A percentile compares a stretch with the other conserved stretches of the same genome.
These are phyloP conservation scores for Yarrowia divulgata DNA, from an alignment of 805 yeast genomes.

Conservation along the genomic window DNA sequence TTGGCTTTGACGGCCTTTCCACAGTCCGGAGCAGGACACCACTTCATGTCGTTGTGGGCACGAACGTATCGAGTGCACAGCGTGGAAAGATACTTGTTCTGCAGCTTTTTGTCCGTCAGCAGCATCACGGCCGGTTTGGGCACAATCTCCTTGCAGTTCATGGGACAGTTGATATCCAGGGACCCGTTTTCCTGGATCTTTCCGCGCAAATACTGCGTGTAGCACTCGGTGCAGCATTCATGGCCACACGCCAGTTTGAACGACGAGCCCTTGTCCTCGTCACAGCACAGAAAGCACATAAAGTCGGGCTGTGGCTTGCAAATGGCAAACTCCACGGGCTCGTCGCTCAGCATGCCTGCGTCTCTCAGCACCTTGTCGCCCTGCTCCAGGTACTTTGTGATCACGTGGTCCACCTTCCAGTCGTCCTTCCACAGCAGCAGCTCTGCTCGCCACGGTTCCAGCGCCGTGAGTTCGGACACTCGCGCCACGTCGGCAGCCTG, in stretches of 20 bases:
- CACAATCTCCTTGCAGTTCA: conserved; percentile 56
- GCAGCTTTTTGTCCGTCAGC: conserved; percentile 48
- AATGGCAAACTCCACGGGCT: conserved; percentile 42
- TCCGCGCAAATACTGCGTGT: conserved; percentile 62
- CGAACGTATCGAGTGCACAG: conserved; percentile 58
- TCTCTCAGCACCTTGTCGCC: conserved; percentile 18
- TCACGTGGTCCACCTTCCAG: conserved; percentile 37
- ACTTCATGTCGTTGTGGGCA: conserved; percentile 58
- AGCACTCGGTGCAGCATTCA: conserved; percentile 73
- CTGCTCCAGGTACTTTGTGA: conserved; percentile 30
- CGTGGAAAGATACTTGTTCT: conserved; percentile 45
- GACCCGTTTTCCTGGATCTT: conserved; percentile 51
- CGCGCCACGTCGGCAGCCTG: background rate
- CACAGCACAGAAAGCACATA: conserved; percentile 77
- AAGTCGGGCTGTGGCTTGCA: conserved; percentile 49
- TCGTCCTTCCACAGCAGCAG: conserved; percentile 37
- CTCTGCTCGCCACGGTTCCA: conserved; percentile 29
- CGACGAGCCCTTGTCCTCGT: conserved; percentile 53
- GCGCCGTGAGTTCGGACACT: conserved; percentile 26
- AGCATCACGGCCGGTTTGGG: conserved; percentile 50
- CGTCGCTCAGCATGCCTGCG: conserved; percentile 42
- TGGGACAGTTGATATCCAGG: conserved; percentile 68
- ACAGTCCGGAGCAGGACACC: conserved; percentile 92
- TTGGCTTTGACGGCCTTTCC: conserved; percentile 59
- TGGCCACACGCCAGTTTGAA: conserved; percentile 75